Evolutionary conservation across 768 basidiomycete species (phyloP), one percentile per base, ranked within the genome.

Genomic region (Boletus reticuloceps): DNA sequence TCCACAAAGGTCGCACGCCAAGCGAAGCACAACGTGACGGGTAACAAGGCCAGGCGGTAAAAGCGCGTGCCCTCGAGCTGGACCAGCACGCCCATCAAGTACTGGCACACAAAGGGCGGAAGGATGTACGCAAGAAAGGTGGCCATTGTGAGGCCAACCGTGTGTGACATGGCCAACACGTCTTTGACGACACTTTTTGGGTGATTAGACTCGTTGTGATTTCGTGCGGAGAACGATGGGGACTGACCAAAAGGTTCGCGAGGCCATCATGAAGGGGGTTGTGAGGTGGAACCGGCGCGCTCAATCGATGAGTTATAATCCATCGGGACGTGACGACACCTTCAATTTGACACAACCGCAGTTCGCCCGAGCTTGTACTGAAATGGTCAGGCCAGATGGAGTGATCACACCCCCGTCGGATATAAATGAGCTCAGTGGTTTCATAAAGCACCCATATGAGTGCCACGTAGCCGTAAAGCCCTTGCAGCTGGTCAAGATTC

Each of bases 21-120:
- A 14, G 77, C 66, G 0, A 70, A 58, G 71, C 74, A 79, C 6
- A 81, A 52, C 5, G 77, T 70, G 43, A 80, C 53, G 5, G 82
- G 81, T 5, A 85, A 67, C 9, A 84, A 50, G 5, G 79, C 78
- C 49, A 82, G 54, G 19, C 84, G 80, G 53, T 79, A 65, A 4
- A 65, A 55, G 3, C 49, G 53, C n/a, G 54, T 77, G 65, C 14
- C 81, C 77, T 50, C 72, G 64, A 77, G 66, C 32, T 81, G 71
- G 19, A 84, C 81, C 34, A 86, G 74, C n/a, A 82, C 68, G 9
- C 81, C 83, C 46, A 80, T 78, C 37, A 67, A 61, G 69, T 80
- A 82, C 62, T 83, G 83, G 54, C 70, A 70, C 17, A 77, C 54
- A 0, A 83, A 41, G 9, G 77, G 71, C 6, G 79, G 81, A 9